Evolutionary conservation across 2,329 filamentous ascomycete genomes (phyloP), one percentile per base, ranked within the genome.

Genomic region (Phyllosticta paracitricarpa): DNA sequence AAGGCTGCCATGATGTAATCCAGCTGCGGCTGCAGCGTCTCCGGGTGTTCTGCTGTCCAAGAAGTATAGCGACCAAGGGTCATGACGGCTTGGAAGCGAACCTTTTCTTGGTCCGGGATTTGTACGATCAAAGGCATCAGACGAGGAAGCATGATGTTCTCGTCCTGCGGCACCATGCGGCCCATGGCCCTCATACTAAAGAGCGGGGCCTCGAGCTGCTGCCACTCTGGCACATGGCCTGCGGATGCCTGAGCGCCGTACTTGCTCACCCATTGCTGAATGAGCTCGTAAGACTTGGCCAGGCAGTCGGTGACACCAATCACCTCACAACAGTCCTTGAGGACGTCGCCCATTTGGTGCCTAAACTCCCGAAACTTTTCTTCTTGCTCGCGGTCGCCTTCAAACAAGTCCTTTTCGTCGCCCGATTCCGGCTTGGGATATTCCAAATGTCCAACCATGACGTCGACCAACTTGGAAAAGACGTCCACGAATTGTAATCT

Each of bases 11-110:
- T 92, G 69, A 99, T 96, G 76, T 96, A 99, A 69, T 91, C 91
- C 71, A 99, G 89, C 74, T 99, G 94, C 8, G 89, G 83, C 73
- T 96, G 89, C 8, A 99, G 81, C 54, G 93, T 96, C 62, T 97
- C 91, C 0, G 93, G 90, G 70, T 99, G 94, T 56, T 91, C 86
- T 4, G 94, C 86, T 0, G 95, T 99, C 94, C 94, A 99, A 74
- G 97, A 93, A 0, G 95, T 99, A 72, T 99, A 99, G 64, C 94
- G 84, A 48, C 91, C 94, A 24, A 99, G 83, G 2, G 95, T 92
- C 91, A 99, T 97, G 69, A 97, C 96, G 5, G 93, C 93, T 64
- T 96, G 93, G 75, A 99, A 99, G 7, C 92, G 90, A n/a, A 99
- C 83, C 78, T 97, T 99, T 75, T 97, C 91, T 69, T 99, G 94